Evolutionary conservation across 2,329 filamentous ascomycete species (phyloP).

Genomic region (Seiridium unicorne): DNA sequence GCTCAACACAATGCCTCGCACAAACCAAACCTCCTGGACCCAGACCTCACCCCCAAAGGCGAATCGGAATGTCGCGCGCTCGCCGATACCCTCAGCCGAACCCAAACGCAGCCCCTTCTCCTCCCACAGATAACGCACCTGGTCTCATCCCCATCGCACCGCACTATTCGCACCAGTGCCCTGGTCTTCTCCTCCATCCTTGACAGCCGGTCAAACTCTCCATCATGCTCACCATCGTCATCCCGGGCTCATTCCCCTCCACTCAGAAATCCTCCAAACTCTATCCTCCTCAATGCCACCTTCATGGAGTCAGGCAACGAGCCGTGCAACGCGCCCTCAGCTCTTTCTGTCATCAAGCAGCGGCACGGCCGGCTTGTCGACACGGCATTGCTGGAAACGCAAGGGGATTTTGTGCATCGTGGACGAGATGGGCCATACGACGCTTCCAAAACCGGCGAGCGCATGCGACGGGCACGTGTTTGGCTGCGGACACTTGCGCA

Average conservation of each 20-base stretch:
- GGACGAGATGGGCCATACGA: too few relatives aligned
- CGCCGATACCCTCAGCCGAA: background rate
- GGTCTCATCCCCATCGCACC: background rate
- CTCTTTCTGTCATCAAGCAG: background rate
- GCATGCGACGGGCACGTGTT: too few relatives aligned
- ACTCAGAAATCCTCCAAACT: background rate
- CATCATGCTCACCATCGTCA: background rate
- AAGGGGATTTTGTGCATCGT: background rate
- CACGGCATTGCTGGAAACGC: background rate
- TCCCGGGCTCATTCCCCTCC: background rate
- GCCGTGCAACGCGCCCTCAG: background rate
- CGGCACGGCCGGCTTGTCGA: background rate
- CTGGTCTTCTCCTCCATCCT: background rate
- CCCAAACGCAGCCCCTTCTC: background rate
- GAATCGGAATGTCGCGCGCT: background rate
- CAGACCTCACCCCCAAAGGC: background rate
- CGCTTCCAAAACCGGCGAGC: too few relatives aligned
- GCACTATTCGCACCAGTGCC: background rate
- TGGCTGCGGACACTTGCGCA: too few relatives aligned
- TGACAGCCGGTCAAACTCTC: too few relatives aligned
- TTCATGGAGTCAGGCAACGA: background rate
- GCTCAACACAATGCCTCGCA: background rate
- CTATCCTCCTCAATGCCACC: background rate
- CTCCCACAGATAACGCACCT: background rate
- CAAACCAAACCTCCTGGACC: background rate